phyloP scores from a whole-genome alignment of 2,329 filamentous ascomycete genomes.

The Aureobasidium sp. region DNA sequence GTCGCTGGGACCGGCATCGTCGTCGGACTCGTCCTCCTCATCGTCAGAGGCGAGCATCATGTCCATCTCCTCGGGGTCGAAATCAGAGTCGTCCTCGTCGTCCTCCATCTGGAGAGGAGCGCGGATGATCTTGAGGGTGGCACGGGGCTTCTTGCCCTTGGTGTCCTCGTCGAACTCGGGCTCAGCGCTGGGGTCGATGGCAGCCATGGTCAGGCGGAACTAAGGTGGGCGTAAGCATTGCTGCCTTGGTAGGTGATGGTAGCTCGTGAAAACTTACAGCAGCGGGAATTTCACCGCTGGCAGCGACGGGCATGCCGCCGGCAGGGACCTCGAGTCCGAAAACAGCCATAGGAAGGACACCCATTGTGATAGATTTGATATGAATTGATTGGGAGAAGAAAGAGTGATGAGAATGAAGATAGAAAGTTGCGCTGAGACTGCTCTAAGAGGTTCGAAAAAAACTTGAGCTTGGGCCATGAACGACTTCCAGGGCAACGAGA shows the following conservation, averaged over 20 bases:
- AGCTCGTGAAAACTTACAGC: constrained; percentile 55
- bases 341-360: constrained; percentile 55
- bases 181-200: constrained; percentile 79
- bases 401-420: constrained; percentile 10
- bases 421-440: not conserved
- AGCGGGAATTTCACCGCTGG: constrained; percentile 68
- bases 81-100: constrained; percentile 54
- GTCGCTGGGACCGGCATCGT: constrained; percentile 83
- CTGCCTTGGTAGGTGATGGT: not conserved
- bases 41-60: constrained; percentile 60
- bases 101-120: constrained; percentile 53
- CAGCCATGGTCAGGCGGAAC: constrained; percentile 98
- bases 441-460: not conserved
- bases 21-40: constrained; percentile 45
- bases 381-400: constrained; percentile 5
- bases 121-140: constrained; percentile 87
- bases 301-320: constrained; percentile 74
- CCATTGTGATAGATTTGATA: constrained; percentile 16
- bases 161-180: constrained; percentile 33
- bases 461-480: not conserved
- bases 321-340: constrained; percentile 89
- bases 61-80: constrained; percentile 54
- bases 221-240: constrained; percentile 31
- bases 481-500: not conserved
- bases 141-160: constrained; percentile 52